Conservation (phyloP, 2,329 filamentous ascomycete genomes). For the Didymella glomerata region DNA sequence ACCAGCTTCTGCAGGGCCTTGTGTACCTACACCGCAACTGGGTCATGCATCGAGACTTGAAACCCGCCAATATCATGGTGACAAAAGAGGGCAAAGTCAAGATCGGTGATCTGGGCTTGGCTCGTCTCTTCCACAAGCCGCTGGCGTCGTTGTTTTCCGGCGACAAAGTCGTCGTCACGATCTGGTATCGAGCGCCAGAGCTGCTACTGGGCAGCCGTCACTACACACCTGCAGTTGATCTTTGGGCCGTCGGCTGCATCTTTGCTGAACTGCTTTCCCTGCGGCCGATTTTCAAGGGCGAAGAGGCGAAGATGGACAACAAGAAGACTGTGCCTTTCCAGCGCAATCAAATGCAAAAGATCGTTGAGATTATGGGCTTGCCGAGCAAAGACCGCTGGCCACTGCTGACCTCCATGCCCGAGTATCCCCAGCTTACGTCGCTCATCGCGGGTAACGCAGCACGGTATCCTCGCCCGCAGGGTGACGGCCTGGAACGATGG, state of each 20-base stretch:
- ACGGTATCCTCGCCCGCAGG: constrained; percentile 60
- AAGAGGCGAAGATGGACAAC: constrained; percentile 98
- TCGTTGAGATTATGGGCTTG: constrained; percentile 93
- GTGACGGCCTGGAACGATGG: constrained; percentile 72
- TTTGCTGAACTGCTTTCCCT: constrained; percentile 92
- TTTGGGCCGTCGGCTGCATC: constrained; percentile 98
- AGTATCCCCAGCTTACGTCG: constrained; percentile 75
- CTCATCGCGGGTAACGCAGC: constrained; percentile 56
- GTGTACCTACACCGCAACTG: constrained; percentile 96
- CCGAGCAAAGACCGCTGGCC: constrained; percentile 92
- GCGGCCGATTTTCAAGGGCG: constrained; percentile 95
- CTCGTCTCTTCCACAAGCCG: constrained; percentile 92
- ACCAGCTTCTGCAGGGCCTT: constrained; percentile 92
- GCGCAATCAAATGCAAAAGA: constrained; percentile 98
- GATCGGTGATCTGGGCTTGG: constrained; percentile 92
- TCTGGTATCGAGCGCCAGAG: constrained; percentile 98
- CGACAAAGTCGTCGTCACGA: constrained; percentile 98
- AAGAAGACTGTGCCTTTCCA: constrained; percentile 99
- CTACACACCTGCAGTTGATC: constrained; percentile 95
- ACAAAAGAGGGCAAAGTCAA: constrained; percentile 89
- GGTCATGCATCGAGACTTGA: constrained; percentile 96
- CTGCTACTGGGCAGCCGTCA: constrained; percentile 91
- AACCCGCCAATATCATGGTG: constrained; percentile 99
- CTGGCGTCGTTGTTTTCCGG: constrained; percentile 89
- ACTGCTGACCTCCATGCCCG: constrained; percentile 82